A percentile compares a stretch with the other conserved stretches of the same genome.
Conservation (phyloP, 768 basidiomycete species). For the Boletus vinaceobasis region DNA sequence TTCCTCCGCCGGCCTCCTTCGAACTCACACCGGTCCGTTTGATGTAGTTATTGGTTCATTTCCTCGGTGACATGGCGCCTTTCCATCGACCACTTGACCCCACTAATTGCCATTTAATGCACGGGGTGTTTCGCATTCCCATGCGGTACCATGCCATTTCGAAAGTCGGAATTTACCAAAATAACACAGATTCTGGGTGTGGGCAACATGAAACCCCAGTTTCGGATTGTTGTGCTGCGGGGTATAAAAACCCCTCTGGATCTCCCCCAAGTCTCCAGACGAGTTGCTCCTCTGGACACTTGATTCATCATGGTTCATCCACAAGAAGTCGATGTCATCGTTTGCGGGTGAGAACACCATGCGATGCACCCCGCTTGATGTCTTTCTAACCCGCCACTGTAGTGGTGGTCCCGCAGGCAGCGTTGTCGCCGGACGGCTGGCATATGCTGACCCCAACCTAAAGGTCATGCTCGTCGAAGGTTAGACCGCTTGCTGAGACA, state of each 20-base stretch:
- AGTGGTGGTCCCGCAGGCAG: slow-evolving; percentile 65
- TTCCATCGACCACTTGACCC: too few relatives aligned
- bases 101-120: too few relatives aligned
- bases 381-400: slow-evolving; percentile 8
- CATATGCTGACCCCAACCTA: slow-evolving; percentile 66
- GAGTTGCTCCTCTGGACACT: background rate
- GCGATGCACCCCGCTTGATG: background rate
- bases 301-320: slow-evolving; percentile 44
- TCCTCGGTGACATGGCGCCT: too few relatives aligned
- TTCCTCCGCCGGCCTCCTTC: too few relatives aligned
- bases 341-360: slow-evolving; percentile 44
- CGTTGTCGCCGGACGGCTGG: slow-evolving; percentile 66
- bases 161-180: too few relatives aligned
- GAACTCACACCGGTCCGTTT: too few relatives aligned
- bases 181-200: background rate
- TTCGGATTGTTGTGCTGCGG: background rate
- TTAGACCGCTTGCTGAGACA: slow-evolving; percentile 16
- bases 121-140: too few relatives aligned
- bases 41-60: too few relatives aligned
- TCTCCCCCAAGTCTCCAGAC: background rate
- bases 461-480: slow-evolving; percentile 78
- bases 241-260: slow-evolving; percentile 13
- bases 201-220: background rate
- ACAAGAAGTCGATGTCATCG: slow-evolving; percentile 71
- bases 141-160: too few relatives aligned